phyloP scores from a whole-genome alignment of 768 basidiomycete species.

The Boletellus ananas region DNA sequence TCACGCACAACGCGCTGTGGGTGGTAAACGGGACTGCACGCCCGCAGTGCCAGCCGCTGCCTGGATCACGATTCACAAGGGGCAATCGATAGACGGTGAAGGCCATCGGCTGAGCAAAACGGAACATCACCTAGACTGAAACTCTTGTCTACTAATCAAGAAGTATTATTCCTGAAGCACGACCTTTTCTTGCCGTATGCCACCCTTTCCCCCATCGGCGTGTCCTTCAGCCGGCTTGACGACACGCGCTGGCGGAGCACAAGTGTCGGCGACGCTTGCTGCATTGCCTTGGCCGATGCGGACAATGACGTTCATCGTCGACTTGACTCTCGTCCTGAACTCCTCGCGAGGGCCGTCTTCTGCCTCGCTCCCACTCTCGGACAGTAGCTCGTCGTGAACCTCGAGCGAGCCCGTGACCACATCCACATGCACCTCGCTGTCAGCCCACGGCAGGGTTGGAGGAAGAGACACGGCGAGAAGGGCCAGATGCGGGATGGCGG shows the following conservation, averaged over 20 bases:
- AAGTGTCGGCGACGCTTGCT: constrained; percentile 16
- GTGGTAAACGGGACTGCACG: too few species aligned
- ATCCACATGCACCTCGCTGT: constrained; percentile 58
- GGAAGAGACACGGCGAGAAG: constrained; percentile 70
- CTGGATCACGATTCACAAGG: too few species aligned
- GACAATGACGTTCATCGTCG: constrained; percentile 57
- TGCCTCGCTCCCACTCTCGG: constrained; percentile 45
- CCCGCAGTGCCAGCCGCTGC: too few species aligned
- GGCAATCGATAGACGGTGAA: not conserved
- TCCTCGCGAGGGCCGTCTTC: constrained; percentile 53
- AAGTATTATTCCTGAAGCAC: constrained; percentile 40
- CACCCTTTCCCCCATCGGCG: constrained; percentile 9
- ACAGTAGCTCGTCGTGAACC: constrained; percentile 72
- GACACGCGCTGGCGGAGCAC: not conserved
- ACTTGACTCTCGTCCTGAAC: constrained; percentile 64
- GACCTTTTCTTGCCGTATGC: constrained; percentile 14
- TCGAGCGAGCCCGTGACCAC: constrained; percentile 67
- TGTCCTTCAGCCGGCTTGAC: constrained; percentile 7
- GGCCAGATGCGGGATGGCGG: constrained; percentile 80
- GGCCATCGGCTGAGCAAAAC: not conserved
- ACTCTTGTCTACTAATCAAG: constrained; percentile 7
- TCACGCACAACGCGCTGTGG: too few species aligned
- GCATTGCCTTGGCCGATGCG: constrained; percentile 60
- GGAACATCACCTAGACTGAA: not conserved
- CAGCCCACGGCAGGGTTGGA: constrained; percentile 61